Base-by-base conservation (phyloP, 1,139 yeast genomes). In the Suhomyces ambrosiae region DNA sequence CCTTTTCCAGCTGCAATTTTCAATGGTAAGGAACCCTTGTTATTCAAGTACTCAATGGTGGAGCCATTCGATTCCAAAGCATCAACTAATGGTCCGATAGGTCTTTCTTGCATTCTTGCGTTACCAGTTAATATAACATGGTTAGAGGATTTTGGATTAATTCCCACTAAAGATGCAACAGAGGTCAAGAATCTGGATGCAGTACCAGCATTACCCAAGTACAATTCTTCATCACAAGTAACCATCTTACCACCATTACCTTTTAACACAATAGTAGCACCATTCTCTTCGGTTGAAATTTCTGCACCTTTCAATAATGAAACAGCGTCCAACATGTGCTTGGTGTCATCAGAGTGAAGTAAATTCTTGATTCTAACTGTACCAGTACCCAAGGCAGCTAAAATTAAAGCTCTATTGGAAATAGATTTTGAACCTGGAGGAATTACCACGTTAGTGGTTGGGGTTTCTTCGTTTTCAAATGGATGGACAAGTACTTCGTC, bases 391-490 rank as follows among this genome's bases (percentile, higher is more conserved):
- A 92, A 74, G 17, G 98, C 95, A 31, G 98, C 97, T 48, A 92
- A 71, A 14, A 92, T 80, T 47, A 92, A 74, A 7, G 97, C 98
- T 59, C 99, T 80, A 60, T 92, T 92, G 10, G 97, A 89, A 45
- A 92, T 92, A 3, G 97, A 90, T 60, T 92, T 92, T 4, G 97
- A 92, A 1, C 99, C 99, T 8, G 99, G 99, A 18, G 98, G 98
- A 18, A 74, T 71, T 30, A 92, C 71, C 2, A 68, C 68, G 36
- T 69, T 76, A 24, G 75, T 63, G 13, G 63, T 47, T 3, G 81
- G 77, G 8, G 74, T 60, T 2, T 54, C 49, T 5, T 50, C 45
- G 9, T 54, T 37, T 14, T 61, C 62, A 52, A 82, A 80, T 33
- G 83, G 79, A 48, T 65, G 71, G 17, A 90, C 95, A 30, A 77